phyloP scores from a whole-genome alignment of 1,284 basidiomycete species.

The Veloporphyrellus conicus region DNA sequence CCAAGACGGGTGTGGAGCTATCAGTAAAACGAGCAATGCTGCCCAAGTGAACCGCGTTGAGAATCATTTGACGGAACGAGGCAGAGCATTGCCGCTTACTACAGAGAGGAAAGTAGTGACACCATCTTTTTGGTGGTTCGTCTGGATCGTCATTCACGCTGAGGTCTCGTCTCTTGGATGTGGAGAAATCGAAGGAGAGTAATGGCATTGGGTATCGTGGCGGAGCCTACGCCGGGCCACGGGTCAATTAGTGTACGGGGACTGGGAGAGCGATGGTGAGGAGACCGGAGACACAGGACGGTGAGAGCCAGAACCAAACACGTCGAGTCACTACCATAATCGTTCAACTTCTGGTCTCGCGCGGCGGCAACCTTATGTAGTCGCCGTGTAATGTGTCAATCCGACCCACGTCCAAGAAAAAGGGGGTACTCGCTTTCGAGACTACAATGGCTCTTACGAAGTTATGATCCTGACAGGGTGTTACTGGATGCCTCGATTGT shows the following conservation, averaged over 20 bases:
- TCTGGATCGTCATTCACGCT: conserved; percentile 29
- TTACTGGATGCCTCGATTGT: no score
- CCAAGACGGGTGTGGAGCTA: conserved; percentile 70
- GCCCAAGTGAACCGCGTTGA: conserved; percentile 8
- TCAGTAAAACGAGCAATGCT: conserved; percentile 58
- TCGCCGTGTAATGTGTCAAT: no score
- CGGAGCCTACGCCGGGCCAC: neutral
- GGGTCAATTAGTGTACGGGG: neutral
- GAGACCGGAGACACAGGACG: neutral
- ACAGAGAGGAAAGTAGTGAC: conserved; percentile 53
- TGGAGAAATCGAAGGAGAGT: conserved; percentile 28
- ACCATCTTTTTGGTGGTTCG: conserved; percentile 46
- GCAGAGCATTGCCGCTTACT: conserved; percentile 35
- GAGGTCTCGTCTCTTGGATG: conserved; percentile 10
- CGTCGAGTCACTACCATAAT: no score
- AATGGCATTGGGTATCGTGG: conserved; percentile 23
- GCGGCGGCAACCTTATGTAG: no score
- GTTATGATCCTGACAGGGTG: no score
- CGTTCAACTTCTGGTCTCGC: no score
- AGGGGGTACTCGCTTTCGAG: no score
- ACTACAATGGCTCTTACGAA: no score
- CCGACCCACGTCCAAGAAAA: no score
- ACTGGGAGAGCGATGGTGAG: neutral
- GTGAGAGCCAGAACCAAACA: neutral
- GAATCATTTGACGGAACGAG: neutral